These are phyloP conservation scores for Penicillium griseofulvum DNA, from an alignment of 2,329 filamentous ascomycete genomes.

Conservation along the genomic window DNA sequence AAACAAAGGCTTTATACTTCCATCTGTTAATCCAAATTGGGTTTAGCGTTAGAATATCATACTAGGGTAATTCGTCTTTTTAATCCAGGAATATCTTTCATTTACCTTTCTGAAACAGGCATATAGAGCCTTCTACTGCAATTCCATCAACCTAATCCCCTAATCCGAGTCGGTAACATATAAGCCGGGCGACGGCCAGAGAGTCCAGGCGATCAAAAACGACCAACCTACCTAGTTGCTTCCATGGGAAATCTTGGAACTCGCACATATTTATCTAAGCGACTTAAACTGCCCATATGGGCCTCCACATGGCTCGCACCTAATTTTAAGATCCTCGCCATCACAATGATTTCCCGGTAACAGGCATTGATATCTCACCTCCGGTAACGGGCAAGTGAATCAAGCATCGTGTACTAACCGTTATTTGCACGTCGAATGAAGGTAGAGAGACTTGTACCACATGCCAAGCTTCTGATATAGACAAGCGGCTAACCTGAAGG, in stretches of 20 bases:
- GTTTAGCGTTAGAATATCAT: neutral
- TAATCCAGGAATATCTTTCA: too few relatives aligned
- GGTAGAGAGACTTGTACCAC: neutral
- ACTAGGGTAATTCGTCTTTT: too few relatives aligned
- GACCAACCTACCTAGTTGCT: constrained; percentile 36
- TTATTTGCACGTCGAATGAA: neutral
- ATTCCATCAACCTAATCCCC: too few relatives aligned
- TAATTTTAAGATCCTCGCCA: too few relatives aligned
- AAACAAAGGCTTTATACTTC: neutral
- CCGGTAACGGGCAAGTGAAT: neutral
- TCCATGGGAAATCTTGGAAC: too few relatives aligned
- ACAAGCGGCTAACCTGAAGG: neutral
- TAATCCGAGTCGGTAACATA: too few relatives aligned
- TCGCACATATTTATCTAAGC: constrained; percentile 32
- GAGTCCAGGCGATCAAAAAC: constrained; percentile 10
- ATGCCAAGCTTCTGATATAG: neutral
- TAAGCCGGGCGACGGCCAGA: too few relatives aligned
- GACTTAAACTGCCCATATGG: constrained; percentile 23
- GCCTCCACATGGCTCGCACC: too few relatives aligned
- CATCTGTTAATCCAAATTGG: neutral
- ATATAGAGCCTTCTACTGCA: too few relatives aligned
- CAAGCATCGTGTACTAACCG: neutral
- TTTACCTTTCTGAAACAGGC: too few relatives aligned
- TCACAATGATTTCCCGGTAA: neutral
- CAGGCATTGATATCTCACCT: neutral